Evolutionary conservation across 495 filamentous ascomycete genomes (phyloP).

Genomic region (Neurospora intermedia): DNA sequence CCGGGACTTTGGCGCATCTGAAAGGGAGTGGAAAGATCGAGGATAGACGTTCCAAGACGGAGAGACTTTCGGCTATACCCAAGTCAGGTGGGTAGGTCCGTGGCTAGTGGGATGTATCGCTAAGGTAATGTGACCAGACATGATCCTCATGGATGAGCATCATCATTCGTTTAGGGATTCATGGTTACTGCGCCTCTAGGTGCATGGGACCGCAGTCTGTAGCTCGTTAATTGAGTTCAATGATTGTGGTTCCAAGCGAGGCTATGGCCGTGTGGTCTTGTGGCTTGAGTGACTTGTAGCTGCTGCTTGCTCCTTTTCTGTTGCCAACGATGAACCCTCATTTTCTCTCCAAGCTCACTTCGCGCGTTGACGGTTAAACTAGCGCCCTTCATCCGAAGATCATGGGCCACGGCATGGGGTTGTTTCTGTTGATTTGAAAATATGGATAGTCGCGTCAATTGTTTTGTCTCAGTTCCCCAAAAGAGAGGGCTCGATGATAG

Average conservation of each 20-base stretch:
- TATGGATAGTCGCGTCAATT: neutral
- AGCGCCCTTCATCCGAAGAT: too few relatives aligned
- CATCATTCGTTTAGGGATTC: neutral
- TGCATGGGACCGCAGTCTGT: neutral
- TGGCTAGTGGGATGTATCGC: neutral
- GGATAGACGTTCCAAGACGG: neutral
- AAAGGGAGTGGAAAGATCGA: neutral
- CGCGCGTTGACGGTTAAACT: too few relatives aligned
- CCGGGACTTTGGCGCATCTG: neutral
- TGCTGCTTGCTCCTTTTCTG: neutral
- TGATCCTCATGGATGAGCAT: neutral
- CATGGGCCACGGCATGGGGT: too few relatives aligned
- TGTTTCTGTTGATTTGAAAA: too few relatives aligned
- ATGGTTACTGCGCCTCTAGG: neutral
- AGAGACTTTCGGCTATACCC: neutral
- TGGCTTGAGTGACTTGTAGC: neutral
- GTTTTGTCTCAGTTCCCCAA: neutral
- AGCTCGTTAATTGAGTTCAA: neutral
- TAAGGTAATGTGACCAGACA: neutral
- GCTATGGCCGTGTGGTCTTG: neutral
- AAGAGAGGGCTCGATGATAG: neutral
- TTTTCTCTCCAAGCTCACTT: too few relatives aligned
- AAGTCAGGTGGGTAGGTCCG: neutral
- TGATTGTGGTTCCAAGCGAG: neutral
- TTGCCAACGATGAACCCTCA: too few relatives aligned